A percentile compares a stretch with the other conserved stretches of the same genome.
Evolutionary conservation across 768 basidiomycete species (phyloP).

Genomic region (Agaricus sinodeliciosus): DNA sequence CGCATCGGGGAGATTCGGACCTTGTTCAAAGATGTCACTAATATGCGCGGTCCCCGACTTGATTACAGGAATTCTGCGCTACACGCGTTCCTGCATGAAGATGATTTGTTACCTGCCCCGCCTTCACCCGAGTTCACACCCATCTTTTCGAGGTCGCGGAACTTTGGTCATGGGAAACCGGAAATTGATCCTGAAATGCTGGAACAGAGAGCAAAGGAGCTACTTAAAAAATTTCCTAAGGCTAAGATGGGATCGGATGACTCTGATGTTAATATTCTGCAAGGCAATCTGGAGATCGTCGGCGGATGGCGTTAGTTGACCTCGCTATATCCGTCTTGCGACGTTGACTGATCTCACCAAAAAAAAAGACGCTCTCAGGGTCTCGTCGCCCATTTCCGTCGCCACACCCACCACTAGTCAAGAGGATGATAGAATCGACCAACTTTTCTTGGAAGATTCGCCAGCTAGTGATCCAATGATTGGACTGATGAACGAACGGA

Average conservation of each 20-base stretch:
- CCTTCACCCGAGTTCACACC: slow-evolving; percentile 13
- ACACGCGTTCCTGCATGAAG: slow-evolving; percentile 14
- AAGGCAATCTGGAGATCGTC: slow-evolving; percentile 49
- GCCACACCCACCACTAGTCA: slow-evolving; percentile 28
- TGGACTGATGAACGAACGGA: slow-evolving; percentile 35
- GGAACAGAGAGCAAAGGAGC: slow-evolving; percentile 7
- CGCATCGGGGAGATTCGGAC: not conserved
- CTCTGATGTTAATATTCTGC: slow-evolving; percentile 36
- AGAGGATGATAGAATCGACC: slow-evolving; percentile 43
- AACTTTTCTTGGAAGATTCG: slow-evolving; percentile 44
- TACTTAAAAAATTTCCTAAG: slow-evolving; percentile 9
- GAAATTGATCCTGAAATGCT: not conserved
- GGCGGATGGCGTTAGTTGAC: slow-evolving; percentile 56
- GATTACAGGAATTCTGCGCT: slow-evolving; percentile 21
- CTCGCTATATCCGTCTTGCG: not conserved
- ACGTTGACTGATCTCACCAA: not conserved
- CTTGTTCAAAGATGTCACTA: not conserved
- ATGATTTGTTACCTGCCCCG: slow-evolving; percentile 14
- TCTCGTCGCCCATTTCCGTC: slow-evolving; percentile 1
- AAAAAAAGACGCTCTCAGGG: slow-evolving; percentile 4
- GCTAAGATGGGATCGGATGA: slow-evolving; percentile 17
- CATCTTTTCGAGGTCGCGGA: slow-evolving; percentile 32
- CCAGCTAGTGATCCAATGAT: slow-evolving; percentile 37
- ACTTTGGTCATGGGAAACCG: slow-evolving; percentile 13
- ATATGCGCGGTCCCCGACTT: slow-evolving; percentile 1